Base-by-base conservation (phyloP, 495 filamentous ascomycete species). In the Talaromyces stipitatus region DNA sequence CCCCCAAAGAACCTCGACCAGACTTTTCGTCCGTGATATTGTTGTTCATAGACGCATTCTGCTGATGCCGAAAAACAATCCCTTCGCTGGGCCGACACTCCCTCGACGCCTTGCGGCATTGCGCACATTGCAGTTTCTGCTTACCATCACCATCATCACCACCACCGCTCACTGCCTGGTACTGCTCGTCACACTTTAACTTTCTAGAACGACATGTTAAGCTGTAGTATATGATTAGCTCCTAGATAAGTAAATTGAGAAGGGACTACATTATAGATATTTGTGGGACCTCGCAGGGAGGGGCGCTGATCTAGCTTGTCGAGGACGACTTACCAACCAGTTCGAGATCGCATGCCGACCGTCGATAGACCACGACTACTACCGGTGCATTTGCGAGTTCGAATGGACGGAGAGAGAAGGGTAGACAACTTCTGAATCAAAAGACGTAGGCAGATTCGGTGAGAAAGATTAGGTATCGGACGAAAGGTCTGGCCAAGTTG, bases 31-130 rank as follows among this genome's bases (percentile, higher is more conserved):
- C 64, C 4, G 68, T 69, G 20, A 63, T 63, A 24, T 63, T 59
- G 7, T 77, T 73, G 56, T 86, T 88, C 83, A 88, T 84, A 7
- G 83, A 85, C 3, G 85, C 83, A 78, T 88, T 88, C 64, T 88
- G 85, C 61, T 88, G 85, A 67, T 88, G 85, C 32, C 85, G 78
- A 62, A 86, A 88, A 18, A 85, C 78, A 54, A 86, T 79, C 38
- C 83, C 83, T 58, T 82, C 80, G 60, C 81, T 82, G 11, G 81
- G 82, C 22, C 78, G 75, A 66, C 85, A 88, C 63, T 82, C 75
- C 59, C 85, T 72, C 9, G 74, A 75, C 4, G 81, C 84, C 64
- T 83, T 85, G 60, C 69, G 68, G 69, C 83, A 85, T 66, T 82
- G 82, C 33, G 78, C 73, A 62, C 82, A 85, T 46, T 74, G 65